Percentiles rank a stretch among this genome's conserved stretches.
phyloP scores from a whole-genome alignment of 768 basidiomycete genomes.

The Mycena pura region DNA sequence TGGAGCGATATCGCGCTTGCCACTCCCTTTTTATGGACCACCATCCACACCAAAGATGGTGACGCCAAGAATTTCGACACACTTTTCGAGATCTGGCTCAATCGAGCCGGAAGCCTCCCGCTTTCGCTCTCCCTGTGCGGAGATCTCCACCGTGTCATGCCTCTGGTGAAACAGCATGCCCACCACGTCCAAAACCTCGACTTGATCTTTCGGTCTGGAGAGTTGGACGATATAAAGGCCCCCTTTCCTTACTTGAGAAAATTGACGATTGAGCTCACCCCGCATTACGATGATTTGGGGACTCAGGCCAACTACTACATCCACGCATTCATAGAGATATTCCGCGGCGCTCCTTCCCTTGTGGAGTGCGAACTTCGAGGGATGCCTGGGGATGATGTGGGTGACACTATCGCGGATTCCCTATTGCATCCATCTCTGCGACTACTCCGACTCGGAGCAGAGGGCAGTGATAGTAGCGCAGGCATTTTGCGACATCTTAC shows the following conservation, averaged over 20 bases:
- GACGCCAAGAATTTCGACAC: no score
- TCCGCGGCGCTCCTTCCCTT: background rate
- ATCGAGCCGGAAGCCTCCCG: background rate
- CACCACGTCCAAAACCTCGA: background rate
- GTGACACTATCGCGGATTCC: background rate
- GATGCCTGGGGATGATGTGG: background rate
- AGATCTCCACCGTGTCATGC: background rate
- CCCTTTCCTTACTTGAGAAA: background rate
- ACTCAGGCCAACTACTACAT: no score
- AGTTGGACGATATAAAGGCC: background rate
- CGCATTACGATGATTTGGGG: no score
- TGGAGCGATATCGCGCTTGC: constrained; percentile 1
- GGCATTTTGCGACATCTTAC: background rate
- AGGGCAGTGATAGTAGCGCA: background rate
- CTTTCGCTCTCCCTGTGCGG: background rate
- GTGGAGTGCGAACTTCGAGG: background rate
- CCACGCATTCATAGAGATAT: background rate
- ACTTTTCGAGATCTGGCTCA: no score
- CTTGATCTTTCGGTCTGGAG: background rate
- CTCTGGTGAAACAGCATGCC: background rate
- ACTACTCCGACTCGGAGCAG: background rate
- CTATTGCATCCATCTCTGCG: background rate
- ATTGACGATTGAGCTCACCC: background rate
- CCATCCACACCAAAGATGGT: background rate
- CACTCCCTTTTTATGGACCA: background rate